Evolutionary conservation across 768 basidiomycete genomes (phyloP), one percentile per base, ranked within the genome.

Genomic region (Tubosaeta sp.): DNA sequence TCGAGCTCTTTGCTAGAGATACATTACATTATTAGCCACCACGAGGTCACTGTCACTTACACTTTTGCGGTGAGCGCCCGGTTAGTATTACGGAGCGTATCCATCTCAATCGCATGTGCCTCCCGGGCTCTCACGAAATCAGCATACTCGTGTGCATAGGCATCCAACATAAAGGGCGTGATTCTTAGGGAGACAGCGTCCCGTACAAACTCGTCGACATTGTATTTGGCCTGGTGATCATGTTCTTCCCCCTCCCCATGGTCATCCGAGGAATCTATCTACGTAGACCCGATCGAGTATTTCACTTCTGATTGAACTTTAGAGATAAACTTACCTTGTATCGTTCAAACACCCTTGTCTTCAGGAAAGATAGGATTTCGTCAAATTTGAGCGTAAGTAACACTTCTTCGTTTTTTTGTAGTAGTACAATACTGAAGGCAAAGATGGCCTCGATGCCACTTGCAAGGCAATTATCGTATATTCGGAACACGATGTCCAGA

Each of bases 371-470:
- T 35, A 98, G 71, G 21, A 97, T 86, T 53, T 93, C 84, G 64
- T 98, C 96, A 59, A 98, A 97, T 61, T 93, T 94, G 58, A 97
- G 74, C 4, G 76, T 64, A 14, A 97, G 71, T 10, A 98, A 69
- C 21, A 72, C 70, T 38, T 87, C 82, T 68, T 99, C 95, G 60
- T 94, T 95, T 68, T 88, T 90, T 64, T 86, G 82, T 48, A 99
- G 73, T 5, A 99, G 75, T 22, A 83, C 83, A 27, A 97, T 76
- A 54, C 91, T 90, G 73, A 98, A 98, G 5, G 94, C 85, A 70
- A 99, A 98, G 27, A 98, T 88, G 2, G 95, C 91, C 69, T 98
- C 96, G 48, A 98, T 90, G 10, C 96, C 96, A 61, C 88, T 97
- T 6, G 96, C 96, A 48, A 98, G 81, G 54, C 92, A 90, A 63